phyloP scores from a whole-genome alignment of 768 basidiomycete genomes.

The Lanmaoa pseudosensibilis region DNA sequence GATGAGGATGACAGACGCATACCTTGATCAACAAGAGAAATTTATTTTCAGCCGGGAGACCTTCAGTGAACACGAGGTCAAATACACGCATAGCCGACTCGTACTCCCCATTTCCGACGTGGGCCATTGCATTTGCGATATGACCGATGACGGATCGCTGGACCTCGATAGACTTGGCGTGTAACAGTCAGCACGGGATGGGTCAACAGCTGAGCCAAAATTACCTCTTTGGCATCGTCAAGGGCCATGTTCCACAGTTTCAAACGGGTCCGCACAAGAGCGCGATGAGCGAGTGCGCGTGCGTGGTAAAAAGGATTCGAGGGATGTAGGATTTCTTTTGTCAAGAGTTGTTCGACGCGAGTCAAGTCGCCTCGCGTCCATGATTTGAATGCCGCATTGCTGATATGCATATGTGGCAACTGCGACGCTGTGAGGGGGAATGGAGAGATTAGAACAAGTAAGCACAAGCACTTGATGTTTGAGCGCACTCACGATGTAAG shows the following conservation, averaged over 20 bases:
- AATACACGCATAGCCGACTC: no score
- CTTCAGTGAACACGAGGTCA: no score
- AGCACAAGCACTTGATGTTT: no score
- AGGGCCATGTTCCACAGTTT: background rate
- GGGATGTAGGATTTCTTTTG: background rate
- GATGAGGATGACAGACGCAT: no score
- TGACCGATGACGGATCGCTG: no score
- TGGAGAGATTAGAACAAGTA: background rate
- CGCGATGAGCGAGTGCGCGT: background rate
- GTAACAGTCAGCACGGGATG: background rate
- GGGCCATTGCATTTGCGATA: no score
- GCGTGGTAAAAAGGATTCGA: background rate
- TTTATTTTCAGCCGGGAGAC: no score
- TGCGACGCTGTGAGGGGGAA: background rate
- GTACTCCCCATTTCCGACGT: no score
- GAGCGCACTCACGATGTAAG: background rate
- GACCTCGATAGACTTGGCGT: no score
- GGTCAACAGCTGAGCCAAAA: rapidly evolving
- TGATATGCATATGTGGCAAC: slow-evolving; percentile 1
- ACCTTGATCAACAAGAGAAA: no score
- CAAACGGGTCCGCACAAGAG: background rate
- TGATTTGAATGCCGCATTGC: background rate
- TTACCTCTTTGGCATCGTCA: slow-evolving; percentile 12
- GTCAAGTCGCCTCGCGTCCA: slow-evolving; percentile 2
- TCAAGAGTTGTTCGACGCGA: background rate